These are phyloP conservation scores for Fusarium brevicatenulatum DNA, from an alignment of 2,329 filamentous ascomycete species.

Conservation along the genomic window DNA sequence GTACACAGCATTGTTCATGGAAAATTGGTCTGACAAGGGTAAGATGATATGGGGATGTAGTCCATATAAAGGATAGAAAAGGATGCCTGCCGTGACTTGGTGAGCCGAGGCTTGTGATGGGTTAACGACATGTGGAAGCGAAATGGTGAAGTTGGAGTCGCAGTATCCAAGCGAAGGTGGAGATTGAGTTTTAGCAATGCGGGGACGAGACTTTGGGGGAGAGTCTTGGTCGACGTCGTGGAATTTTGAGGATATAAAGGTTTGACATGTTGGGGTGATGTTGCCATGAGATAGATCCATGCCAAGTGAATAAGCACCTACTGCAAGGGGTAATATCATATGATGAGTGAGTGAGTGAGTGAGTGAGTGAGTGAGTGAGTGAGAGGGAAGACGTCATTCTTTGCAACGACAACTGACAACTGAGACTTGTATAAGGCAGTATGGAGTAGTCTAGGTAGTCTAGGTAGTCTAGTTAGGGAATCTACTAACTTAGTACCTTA, in stretches of 20 bases:
- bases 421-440: not conserved
- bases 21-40: not conserved
- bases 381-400: not conserved
- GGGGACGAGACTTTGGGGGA: constrained; percentile 17
- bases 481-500: not conserved
- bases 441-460: too few relatives aligned
- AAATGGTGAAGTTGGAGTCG: constrained; percentile 2
- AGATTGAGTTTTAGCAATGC: constrained; percentile 26
- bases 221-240: constrained; percentile 30
- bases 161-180: constrained; percentile 2
- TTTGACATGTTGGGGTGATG: not conserved
- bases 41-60: not conserved
- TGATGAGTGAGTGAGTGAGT: not conserved
- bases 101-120: constrained; percentile 25
- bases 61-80: not conserved
- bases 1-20: not conserved
- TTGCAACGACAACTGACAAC: not conserved
- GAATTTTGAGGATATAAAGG: not conserved
- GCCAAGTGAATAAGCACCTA: not conserved
- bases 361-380: not conserved
- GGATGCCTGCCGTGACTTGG: not conserved
- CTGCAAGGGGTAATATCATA: constrained; percentile 16
- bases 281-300: not conserved
- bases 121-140: constrained; percentile 22
- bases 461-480: not conserved